Conservation (phyloP, 2,329 filamentous ascomycete species). For the Cladobotryum protrusum region DNA sequence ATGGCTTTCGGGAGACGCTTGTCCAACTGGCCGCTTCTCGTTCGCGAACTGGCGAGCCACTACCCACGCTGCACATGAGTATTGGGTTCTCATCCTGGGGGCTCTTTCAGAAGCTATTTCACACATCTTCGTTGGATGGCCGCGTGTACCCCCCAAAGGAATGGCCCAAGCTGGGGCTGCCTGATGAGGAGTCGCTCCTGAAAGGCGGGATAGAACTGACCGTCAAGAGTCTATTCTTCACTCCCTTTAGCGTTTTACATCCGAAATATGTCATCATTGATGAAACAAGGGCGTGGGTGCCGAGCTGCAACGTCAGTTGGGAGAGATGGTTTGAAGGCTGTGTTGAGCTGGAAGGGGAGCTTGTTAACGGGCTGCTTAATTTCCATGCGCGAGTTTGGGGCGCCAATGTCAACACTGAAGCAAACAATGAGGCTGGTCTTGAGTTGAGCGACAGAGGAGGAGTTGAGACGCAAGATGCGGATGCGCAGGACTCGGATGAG, state of each 20-base stretch:
- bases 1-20: constrained; percentile 52
- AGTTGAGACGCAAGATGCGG: not conserved
- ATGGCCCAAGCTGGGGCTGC: constrained; percentile 63
- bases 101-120: constrained; percentile 66
- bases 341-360: constrained; percentile 56
- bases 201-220: constrained; percentile 58
- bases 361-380: constrained; percentile 53
- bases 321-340: constrained; percentile 83
- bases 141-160: constrained; percentile 51
- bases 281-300: constrained; percentile 58
- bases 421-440: not conserved
- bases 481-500: not conserved
- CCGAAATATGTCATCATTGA: constrained; percentile 77
- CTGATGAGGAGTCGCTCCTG: constrained; percentile 43
- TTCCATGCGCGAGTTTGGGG: constrained; percentile 70
- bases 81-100: constrained; percentile 74
- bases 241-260: constrained; percentile 81
- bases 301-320: constrained; percentile 81
- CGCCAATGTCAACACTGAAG: constrained; percentile 15
- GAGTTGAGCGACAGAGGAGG: not conserved
- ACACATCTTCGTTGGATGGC: constrained; percentile 58
- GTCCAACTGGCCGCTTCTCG: constrained; percentile 47
- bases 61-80: constrained; percentile 48
- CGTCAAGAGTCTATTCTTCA: constrained; percentile 72
- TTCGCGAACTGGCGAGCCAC: constrained; percentile 18